Evolutionary conservation across 2,329 filamentous ascomycete genomes (phyloP).

Genomic region (Cadophora sp.): DNA sequence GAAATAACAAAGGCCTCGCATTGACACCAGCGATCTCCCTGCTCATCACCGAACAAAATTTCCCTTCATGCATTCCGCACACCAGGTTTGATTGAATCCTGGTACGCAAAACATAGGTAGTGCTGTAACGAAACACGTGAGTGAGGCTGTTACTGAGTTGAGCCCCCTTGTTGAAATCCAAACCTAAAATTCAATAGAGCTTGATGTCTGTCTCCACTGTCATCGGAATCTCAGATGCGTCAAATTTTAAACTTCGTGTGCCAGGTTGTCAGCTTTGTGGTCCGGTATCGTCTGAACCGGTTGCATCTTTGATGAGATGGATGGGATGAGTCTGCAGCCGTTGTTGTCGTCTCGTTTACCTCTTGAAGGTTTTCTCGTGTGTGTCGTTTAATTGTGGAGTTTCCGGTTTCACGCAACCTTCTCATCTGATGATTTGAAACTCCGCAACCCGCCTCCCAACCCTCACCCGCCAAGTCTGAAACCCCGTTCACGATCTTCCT

Average conservation of each 20-base stretch:
- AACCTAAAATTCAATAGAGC: no score
- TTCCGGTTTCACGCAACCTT: conserved; percentile 16
- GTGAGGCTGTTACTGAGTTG: no score
- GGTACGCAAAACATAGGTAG: neutral
- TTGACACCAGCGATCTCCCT: neutral
- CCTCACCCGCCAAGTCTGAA: conserved; percentile 14
- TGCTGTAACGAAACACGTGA: no score
- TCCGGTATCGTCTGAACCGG: neutral
- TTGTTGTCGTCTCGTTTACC: conserved; percentile 1
- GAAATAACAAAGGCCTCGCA: neutral
- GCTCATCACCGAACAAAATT: neutral
- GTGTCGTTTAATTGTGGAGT: conserved; percentile 15
- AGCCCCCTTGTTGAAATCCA: no score
- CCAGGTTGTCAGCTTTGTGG: neutral
- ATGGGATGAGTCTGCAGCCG: neutral
- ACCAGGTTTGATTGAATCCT: conserved; percentile 3
- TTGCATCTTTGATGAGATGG: conserved; percentile 9
- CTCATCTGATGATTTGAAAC: conserved; percentile 27
- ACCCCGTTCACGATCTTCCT: conserved; percentile 14
- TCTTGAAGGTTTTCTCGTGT: neutral
- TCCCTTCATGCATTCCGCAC: conserved; percentile 5
- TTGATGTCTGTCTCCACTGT: no score
- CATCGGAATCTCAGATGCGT: neutral
- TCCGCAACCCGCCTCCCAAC: neutral
- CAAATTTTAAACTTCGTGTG: neutral